phyloP scores from a whole-genome alignment of 108 stramenopile species.

The Skeletonema grethae region DNA sequence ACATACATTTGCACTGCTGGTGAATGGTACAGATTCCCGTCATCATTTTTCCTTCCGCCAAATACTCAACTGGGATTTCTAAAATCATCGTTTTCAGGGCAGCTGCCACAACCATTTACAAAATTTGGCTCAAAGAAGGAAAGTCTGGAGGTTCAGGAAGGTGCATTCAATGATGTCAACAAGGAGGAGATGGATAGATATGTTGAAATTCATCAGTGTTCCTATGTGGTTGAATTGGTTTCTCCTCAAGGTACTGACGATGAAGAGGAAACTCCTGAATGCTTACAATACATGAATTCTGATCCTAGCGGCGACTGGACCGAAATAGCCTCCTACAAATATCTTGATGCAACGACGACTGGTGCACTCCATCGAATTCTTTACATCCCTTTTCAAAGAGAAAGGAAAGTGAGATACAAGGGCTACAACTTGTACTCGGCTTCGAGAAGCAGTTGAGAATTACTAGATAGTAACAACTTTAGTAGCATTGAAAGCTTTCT shows the following conservation, averaged over 20 bases:
- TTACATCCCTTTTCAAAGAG: slow-evolving; percentile 41
- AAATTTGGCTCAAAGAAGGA: slow-evolving; percentile 51
- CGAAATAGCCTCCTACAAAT: slow-evolving; percentile 18
- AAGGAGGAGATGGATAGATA: slow-evolving; percentile 71
- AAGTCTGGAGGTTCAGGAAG: slow-evolving; percentile 17
- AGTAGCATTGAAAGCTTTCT: neutral
- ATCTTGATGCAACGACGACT: slow-evolving; percentile 38
- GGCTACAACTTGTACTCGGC: slow-evolving; percentile 37
- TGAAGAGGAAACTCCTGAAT: slow-evolving; percentile 18
- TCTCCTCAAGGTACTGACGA: slow-evolving; percentile 1
- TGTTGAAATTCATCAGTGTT: slow-evolving; percentile 57
- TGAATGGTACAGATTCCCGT: slow-evolving; percentile 98
- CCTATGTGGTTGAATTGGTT: slow-evolving; percentile 78
- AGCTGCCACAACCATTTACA: slow-evolving; percentile 90
- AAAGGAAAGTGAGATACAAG: slow-evolving; percentile 16
- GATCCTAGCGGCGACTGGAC: slow-evolving; percentile 35
- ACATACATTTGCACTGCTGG: slow-evolving; percentile 85
- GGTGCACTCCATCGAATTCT: slow-evolving; percentile 35
- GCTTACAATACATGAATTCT: slow-evolving; percentile 41
- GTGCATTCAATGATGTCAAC: slow-evolving; percentile 83
- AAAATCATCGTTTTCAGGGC: slow-evolving; percentile 85
- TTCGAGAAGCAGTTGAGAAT: neutral
- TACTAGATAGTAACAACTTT: too few species aligned
- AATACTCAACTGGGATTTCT: slow-evolving; percentile 75
- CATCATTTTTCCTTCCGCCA: slow-evolving; percentile 85